These are phyloP conservation scores for Scedosporium minutisporum DNA, from an alignment of 2,329 filamentous ascomycete genomes.

Conservation along the genomic window DNA sequence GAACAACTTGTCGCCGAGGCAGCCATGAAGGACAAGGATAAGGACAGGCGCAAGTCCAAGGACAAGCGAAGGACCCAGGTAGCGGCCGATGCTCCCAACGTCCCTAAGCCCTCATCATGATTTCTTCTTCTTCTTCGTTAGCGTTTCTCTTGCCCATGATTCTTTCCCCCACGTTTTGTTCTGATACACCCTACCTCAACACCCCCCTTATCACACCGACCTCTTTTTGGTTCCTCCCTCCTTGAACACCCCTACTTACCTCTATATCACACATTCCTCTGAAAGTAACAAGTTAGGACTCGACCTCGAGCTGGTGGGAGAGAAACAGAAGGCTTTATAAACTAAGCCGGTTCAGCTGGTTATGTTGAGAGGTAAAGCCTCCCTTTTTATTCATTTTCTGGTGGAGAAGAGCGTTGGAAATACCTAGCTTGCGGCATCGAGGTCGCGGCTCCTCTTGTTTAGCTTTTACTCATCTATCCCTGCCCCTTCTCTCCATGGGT, in stretches of 20 bases:
- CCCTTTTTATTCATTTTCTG: background rate
- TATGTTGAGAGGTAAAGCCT: too few relatives aligned
- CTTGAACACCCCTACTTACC: too few relatives aligned
- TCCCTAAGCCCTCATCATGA: conserved; percentile 6
- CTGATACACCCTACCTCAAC: too few relatives aligned
- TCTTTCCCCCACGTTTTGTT: background rate
- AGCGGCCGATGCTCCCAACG: conserved; percentile 17
- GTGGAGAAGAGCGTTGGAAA: too few relatives aligned
- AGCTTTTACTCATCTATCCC: background rate
- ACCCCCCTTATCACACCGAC: too few relatives aligned
- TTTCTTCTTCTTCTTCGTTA: background rate
- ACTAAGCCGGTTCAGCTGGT: too few relatives aligned
- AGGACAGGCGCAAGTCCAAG: conserved; percentile 44
- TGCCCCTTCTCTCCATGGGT: too few relatives aligned
- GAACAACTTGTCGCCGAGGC: conserved; percentile 97
- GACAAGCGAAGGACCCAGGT: conserved; percentile 22
- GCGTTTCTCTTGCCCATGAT: background rate
- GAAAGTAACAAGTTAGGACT: background rate
- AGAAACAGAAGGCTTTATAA: background rate
- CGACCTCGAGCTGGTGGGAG: too few relatives aligned
- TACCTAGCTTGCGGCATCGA: too few relatives aligned
- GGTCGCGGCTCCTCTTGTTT: background rate
- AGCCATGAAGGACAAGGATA: conserved; percentile 81
- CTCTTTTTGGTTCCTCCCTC: too few relatives aligned
- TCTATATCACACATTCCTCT: too few relatives aligned